Evolutionary conservation across 768 basidiomycete genomes (phyloP).

Genomic region (Chalciporus chontae): DNA sequence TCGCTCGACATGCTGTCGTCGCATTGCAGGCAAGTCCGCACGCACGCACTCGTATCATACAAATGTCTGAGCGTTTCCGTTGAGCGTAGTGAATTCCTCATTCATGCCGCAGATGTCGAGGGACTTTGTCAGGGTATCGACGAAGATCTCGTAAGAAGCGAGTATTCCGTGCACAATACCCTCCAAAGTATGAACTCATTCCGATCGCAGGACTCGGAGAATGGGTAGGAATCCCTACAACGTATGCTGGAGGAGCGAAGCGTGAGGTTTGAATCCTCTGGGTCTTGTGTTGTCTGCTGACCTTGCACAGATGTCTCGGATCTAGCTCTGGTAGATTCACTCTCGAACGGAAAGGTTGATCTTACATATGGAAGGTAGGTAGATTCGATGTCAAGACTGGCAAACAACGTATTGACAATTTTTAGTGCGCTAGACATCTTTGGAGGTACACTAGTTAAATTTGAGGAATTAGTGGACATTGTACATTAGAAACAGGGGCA

Average conservation of each 20-base stretch:
- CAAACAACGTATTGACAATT: not conserved
- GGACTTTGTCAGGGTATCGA: slow-evolving; percentile 97
- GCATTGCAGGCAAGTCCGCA: slow-evolving; percentile 66
- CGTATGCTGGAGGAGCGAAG: slow-evolving; percentile 96
- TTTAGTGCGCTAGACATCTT: slow-evolving; percentile 65
- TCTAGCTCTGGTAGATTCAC: slow-evolving; percentile 70
- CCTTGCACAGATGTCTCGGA: slow-evolving; percentile 64
- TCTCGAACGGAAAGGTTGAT: slow-evolving; percentile 76
- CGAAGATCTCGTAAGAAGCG: slow-evolving; percentile 77
- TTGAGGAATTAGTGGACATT: slow-evolving; percentile 47
- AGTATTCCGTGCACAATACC: slow-evolving; percentile 22
- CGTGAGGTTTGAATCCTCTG: slow-evolving; percentile 41
- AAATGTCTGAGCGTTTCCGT: slow-evolving; percentile 11
- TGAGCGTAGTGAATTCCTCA: slow-evolving; percentile 75
- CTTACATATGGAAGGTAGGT: slow-evolving; percentile 36
- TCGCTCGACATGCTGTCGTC: slow-evolving; percentile 71
- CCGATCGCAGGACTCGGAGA: slow-evolving; percentile 68
- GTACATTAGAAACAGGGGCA: slow-evolving; percentile 1
- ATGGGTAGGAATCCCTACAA: slow-evolving; percentile 90
- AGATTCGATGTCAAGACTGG: not conserved
- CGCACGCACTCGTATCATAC: not conserved
- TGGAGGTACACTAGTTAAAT: slow-evolving; percentile 60
- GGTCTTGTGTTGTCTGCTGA: slow-evolving; percentile 1
- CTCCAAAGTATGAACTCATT: slow-evolving; percentile 8
- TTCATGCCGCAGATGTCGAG: slow-evolving; percentile 99